These are phyloP conservation scores for Phytophthora idaei DNA, from an alignment of 352 stramenopile genomes.

Conservation along the genomic window DNA sequence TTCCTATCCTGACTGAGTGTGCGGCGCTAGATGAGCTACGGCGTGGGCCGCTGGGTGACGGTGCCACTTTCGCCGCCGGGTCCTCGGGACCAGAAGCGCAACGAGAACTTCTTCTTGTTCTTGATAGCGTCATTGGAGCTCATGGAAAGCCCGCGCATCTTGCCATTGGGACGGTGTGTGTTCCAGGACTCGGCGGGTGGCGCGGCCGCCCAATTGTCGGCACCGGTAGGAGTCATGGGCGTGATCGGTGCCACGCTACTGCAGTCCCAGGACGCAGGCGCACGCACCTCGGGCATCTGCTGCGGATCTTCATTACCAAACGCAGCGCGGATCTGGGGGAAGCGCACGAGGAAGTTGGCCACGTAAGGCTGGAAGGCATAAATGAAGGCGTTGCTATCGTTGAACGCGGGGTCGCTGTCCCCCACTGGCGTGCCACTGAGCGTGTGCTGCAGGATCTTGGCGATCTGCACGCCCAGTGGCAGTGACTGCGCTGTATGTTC, in stretches of 20 bases:
- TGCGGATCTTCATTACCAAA: constrained; percentile 35
- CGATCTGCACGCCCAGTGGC: constrained; percentile 68
- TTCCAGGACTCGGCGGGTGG: constrained; percentile 39
- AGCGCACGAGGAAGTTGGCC: constrained; percentile 61
- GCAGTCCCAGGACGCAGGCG: constrained; percentile 33
- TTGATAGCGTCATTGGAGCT: constrained; percentile 54
- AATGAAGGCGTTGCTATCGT: constrained; percentile 70
- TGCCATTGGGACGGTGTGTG: constrained; percentile 39
- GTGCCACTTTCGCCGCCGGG: constrained; percentile 9
- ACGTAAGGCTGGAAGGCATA: constrained; percentile 66
- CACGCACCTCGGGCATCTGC: constrained; percentile 21
- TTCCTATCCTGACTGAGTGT: constrained; percentile 31
- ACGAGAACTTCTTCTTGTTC: constrained; percentile 73
- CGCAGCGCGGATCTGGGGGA: constrained; percentile 55
- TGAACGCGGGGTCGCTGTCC: constrained; percentile 51
- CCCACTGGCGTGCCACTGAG: constrained; percentile 62
- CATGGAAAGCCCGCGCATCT: constrained; percentile 68
- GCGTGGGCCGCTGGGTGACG: constrained; percentile 23
- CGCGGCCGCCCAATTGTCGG: constrained; percentile 34
- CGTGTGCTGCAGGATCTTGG: constrained; percentile 82
- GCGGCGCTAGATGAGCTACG: constrained; percentile 7
- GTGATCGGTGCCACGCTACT: constrained; percentile 38
- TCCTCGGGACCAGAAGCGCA: constrained; percentile 64
- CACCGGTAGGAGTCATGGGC: constrained; percentile 32
- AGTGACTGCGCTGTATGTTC: constrained; percentile 59